Percentiles rank a stretch among this genome's conserved stretches.
phyloP scores from a whole-genome alignment of 1,284 basidiomycete genomes.

The Tremellales sp. region DNA sequence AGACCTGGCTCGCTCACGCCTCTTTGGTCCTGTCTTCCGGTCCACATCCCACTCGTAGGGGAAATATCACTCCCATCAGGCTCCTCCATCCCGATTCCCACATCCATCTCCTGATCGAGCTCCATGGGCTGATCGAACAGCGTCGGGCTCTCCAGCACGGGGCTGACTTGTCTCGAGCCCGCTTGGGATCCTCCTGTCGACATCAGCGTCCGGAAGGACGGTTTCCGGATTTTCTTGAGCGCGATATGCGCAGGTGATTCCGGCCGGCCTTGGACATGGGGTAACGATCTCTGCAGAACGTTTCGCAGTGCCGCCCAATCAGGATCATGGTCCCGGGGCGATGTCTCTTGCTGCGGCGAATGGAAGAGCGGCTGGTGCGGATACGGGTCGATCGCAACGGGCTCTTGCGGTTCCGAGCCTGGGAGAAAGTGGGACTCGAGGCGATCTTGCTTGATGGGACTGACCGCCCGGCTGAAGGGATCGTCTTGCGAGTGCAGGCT shows the following conservation, averaged over 20 bases:
- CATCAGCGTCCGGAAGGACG: slow-evolving; percentile 28
- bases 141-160: slow-evolving; percentile 7
- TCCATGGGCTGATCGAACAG: slow-evolving; percentile 20
- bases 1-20: too few relatives aligned
- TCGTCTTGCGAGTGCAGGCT: slow-evolving; percentile 12
- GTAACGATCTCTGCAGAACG: too few relatives aligned
- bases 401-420: too few relatives aligned
- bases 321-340: too few relatives aligned
- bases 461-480: slow-evolving; percentile 35
- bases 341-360: too few relatives aligned
- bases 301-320: too few relatives aligned
- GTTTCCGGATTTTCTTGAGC: slow-evolving; percentile 25
- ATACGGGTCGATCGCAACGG: too few relatives aligned
- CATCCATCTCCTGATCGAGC: slow-evolving; percentile 10
- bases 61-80: background rate
- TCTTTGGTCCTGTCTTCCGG: too few relatives aligned
- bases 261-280: background rate
- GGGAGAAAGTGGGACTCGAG: too few relatives aligned
- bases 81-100: background rate
- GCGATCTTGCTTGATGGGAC: slow-evolving; percentile 21
- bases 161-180: background rate
- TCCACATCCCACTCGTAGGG: too few relatives aligned
- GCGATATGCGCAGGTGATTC: slow-evolving; percentile 16
- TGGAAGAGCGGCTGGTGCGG: too few relatives aligned
- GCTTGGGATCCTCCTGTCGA: slow-evolving; percentile 4